Percentiles rank a stretch among this genome's conserved stretches.
Conservation (phyloP, 2,329 filamentous ascomycete genomes). For the Chlorencoelia australis region DNA sequence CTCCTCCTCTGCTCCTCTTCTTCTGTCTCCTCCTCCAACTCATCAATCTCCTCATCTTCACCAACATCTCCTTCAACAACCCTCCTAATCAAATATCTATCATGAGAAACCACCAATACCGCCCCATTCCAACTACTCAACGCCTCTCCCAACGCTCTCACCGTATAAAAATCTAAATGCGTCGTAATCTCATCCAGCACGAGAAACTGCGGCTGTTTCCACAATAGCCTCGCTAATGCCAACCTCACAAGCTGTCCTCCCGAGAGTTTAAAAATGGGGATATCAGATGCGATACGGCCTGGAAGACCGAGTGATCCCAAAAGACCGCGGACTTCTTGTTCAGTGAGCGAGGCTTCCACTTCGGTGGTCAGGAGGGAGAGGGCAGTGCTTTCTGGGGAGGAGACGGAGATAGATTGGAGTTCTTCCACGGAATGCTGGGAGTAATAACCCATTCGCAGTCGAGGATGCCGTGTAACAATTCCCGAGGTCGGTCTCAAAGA, state of each 20-base stretch:
- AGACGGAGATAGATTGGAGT: conserved; percentile 44
- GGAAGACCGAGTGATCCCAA: conserved; percentile 60
- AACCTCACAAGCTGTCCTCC: conserved; percentile 76
- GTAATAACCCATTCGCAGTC: conserved; percentile 65
- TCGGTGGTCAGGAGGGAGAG: conserved; percentile 51
- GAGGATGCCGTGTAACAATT: conserved; percentile 53
- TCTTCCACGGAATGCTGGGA: conserved; percentile 69
- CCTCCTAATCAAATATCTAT: conserved; percentile 69
- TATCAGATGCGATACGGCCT: conserved; percentile 61
- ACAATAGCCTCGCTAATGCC: conserved; percentile 85
- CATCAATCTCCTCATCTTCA: conserved; percentile 32
- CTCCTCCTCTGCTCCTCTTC: conserved; percentile 39
- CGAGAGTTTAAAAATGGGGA: conserved; percentile 62
- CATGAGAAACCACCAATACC: conserved; percentile 69
- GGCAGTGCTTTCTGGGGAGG: conserved; percentile 47
- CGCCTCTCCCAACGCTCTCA: conserved; percentile 58
- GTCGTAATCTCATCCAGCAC: conserved; percentile 97
- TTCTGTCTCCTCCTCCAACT: conserved; percentile 36
- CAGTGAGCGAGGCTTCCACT: conserved; percentile 41
- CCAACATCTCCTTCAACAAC: conserved; percentile 55
- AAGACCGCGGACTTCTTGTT: conserved; percentile 58
- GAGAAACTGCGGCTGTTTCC: conserved; percentile 95
- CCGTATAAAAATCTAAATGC: conserved; percentile 75
- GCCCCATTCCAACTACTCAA: conserved; percentile 62
- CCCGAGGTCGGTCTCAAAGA: conserved; percentile 49